Evolutionary conservation across 176 grass and related monocot species (phyloP).

Genomic region (sorghum (Sorghum bicolor)): DNA sequence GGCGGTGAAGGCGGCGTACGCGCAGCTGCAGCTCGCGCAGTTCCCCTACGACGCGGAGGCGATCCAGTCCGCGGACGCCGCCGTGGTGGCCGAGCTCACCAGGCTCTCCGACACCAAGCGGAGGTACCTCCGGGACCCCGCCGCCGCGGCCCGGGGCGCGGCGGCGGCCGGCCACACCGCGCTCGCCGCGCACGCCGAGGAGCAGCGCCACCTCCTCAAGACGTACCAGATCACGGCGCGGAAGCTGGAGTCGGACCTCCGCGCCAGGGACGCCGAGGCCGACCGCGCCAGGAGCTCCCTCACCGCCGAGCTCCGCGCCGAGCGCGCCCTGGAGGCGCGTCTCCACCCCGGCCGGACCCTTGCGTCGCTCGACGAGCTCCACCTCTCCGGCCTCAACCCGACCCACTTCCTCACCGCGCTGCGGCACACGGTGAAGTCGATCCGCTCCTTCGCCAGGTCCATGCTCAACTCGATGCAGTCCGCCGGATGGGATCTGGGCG

Average conservation of each 20-base stretch:
- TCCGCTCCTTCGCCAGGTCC: slow-evolving; percentile 71
- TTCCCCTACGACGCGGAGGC: slow-evolving; percentile 71
- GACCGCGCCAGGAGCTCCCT: slow-evolving; percentile 28
- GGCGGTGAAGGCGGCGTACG: slow-evolving; percentile 92
- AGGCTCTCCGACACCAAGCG: slow-evolving; percentile 78
- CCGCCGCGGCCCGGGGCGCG: slow-evolving; percentile 26
- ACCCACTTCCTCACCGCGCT: slow-evolving; percentile 86
- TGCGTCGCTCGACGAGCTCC: slow-evolving; percentile 66
- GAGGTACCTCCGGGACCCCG: slow-evolving; percentile 55
- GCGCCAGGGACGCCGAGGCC: slow-evolving; percentile 46
- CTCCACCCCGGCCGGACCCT: slow-evolving; percentile 78
- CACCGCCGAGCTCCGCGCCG: slow-evolving; percentile 43
- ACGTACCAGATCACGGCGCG: slow-evolving; percentile 82
- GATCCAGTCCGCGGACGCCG: slow-evolving; percentile 66
- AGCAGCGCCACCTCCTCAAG: slow-evolving; percentile 79
- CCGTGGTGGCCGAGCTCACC: slow-evolving; percentile 79
- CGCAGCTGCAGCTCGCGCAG: slow-evolving; percentile 89
- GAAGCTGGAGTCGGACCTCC: slow-evolving; percentile 70
- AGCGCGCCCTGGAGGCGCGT: slow-evolving; percentile 52
- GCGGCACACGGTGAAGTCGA: slow-evolving; percentile 71
- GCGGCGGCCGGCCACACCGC: slow-evolving; percentile 43
- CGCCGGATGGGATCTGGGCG: slow-evolving; percentile 68
- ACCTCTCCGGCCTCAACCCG: slow-evolving; percentile 79
- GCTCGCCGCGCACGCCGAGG: slow-evolving; percentile 62
- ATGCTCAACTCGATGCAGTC: slow-evolving; percentile 73